These are phyloP conservation scores for Juncus effusus DNA, from an alignment of 176 grass and related monocot genomes.

Conservation along the genomic window DNA sequence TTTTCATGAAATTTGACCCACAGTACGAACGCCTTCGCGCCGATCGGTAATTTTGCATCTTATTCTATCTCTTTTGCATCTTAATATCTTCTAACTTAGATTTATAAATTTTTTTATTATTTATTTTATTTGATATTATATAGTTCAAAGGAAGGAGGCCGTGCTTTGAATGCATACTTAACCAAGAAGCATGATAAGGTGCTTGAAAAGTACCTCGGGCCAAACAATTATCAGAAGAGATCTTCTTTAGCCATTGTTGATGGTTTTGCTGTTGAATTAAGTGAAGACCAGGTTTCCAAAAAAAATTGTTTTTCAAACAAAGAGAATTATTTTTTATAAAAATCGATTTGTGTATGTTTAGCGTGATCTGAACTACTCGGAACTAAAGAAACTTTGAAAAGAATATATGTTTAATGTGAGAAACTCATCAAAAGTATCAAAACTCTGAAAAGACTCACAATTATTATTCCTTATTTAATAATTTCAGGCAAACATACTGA, in stretches of 20 bases:
- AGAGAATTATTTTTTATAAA: not conserved
- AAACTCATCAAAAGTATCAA: no score
- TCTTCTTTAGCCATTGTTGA: constrained; percentile 91
- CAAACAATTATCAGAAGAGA: constrained; percentile 65
- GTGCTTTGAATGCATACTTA: constrained; percentile 72
- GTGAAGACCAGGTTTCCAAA: constrained; percentile 50
- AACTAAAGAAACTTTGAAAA: not conserved
- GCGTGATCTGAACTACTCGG: not conserved
- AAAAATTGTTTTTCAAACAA: not conserved
- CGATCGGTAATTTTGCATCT: constrained; percentile 45
- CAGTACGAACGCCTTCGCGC: constrained; percentile 72
- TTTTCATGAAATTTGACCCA: constrained; percentile 98
- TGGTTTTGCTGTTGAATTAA: constrained; percentile 89
- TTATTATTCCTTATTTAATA: constrained; percentile 2
- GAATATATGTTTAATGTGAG: not conserved
- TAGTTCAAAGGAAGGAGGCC: constrained; percentile 73
- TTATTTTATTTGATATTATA: not conserved
- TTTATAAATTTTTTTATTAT: not conserved
- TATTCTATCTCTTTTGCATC: not conserved
- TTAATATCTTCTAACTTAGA: not conserved
- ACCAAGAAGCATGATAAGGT: constrained; percentile 85
- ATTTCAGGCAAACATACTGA: constrained; percentile 54
- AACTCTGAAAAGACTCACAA: no score
- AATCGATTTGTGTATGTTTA: not conserved
- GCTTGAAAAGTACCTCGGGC: constrained; percentile 54